Evolutionary conservation across 108 stramenopile genomes (phyloP), one percentile per base, ranked within the genome.

Genomic region (Skeletonema grethae): DNA sequence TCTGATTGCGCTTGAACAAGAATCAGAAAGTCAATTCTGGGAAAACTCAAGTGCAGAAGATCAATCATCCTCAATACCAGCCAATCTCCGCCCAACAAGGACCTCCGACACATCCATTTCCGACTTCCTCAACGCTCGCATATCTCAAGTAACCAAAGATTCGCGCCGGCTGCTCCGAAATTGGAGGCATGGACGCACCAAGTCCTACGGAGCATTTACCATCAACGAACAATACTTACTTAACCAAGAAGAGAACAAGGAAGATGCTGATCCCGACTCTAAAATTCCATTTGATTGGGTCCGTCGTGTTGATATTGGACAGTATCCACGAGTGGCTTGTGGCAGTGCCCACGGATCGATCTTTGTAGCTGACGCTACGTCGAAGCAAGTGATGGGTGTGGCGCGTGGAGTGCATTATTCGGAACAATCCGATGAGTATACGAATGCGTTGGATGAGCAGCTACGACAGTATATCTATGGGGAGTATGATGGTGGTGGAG

Each of bases 271-370:
- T 36, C 16, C 35, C 32, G 38, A 60, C 38, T 28, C 50, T 28
- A 1, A 28, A 30, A 29, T 53, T 29, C 62, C 66, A 22, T 73
- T 73, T 50, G 92, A 93, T 65, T 93, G 88, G 88, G 76, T 90
- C 6, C 78, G 92, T 58, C 81, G 92, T n/a, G 59, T 93, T 2
- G 79, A 76, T 56, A 69, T 93, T 24, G 87, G 86, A 1, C 38
- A 50, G 24, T 93, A 89, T 68, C 92, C 92, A 2, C 66, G 87
- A 63, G 89, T 77, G 0, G 92, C 78, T 2, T 86, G 85, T 64
- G 92, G 92, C 5, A 83, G 71, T 55, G 76, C 89, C 13, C n/a
- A 66, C 38, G 88, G 89, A 36, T 72, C 76, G 24, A 57, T 90
- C 7, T 88, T 78, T 55, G 65, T 89, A 3, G 85, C 79, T 9